phyloP scores from a whole-genome alignment of 768 basidiomycete species.

The Mycena galericulata region DNA sequence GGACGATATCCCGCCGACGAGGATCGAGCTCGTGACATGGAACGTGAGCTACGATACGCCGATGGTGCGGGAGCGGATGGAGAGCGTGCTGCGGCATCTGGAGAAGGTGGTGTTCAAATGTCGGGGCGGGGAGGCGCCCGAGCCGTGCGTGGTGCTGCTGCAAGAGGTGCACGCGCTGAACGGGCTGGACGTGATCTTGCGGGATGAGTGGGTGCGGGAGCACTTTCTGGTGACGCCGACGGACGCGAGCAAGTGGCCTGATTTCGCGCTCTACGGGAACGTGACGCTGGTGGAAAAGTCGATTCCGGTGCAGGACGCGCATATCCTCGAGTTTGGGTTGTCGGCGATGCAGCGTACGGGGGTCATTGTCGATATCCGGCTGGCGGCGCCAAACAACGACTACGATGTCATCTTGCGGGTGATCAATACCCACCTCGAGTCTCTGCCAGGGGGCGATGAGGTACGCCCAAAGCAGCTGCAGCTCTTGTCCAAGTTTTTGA shows the following conservation, averaged over 20 bases:
- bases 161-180: constrained; percentile 68
- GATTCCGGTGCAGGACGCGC: constrained; percentile 55
- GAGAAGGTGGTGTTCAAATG: constrained; percentile 64
- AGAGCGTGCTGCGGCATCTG: constrained; percentile 64
- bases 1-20: constrained; percentile 52
- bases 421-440: constrained; percentile 83
- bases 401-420: constrained; percentile 65
- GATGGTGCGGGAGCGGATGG: constrained; percentile 57
- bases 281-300: constrained; percentile 75
- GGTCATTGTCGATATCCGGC: constrained; percentile 66
- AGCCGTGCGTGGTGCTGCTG: constrained; percentile 73
- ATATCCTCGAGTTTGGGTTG: constrained; percentile 64
- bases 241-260: constrained; percentile 66
- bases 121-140: constrained; percentile 58
- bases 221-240: constrained; percentile 72
- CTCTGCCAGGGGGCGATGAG: constrained; percentile 57
- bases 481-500: constrained; percentile 63
- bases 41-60: constrained; percentile 68
- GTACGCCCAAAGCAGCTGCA: constrained; percentile 64
- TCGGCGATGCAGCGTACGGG: constrained; percentile 67
- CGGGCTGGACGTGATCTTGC: constrained; percentile 62
- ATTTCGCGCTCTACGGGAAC: constrained; percentile 65
- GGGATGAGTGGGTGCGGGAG: constrained; percentile 70
- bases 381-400: constrained; percentile 50
- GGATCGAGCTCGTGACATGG: constrained; percentile 75